Percentiles rank a stretch among this genome's conserved stretches.
phyloP scores from a whole-genome alignment of 495 filamentous ascomycete genomes.

The Penicillium odoratum region DNA sequence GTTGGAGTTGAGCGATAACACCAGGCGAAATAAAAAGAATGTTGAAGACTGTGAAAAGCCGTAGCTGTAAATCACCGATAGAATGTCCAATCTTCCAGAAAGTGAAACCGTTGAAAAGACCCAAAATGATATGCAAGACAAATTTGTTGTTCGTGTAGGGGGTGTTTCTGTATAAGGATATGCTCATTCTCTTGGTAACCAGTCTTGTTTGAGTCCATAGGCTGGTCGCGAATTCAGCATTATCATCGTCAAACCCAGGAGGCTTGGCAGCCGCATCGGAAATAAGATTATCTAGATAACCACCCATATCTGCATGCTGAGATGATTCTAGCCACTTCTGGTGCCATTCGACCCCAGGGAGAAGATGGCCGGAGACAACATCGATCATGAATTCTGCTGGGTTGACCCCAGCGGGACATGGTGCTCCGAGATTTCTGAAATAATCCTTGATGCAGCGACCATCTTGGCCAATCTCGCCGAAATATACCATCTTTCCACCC shows the following conservation, averaged over 20 bases:
- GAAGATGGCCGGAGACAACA: slow-evolving; percentile 53
- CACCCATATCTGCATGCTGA: slow-evolving; percentile 39
- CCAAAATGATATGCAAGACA: slow-evolving; percentile 33
- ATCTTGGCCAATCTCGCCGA: slow-evolving; percentile 61
- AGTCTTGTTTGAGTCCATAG: slow-evolving; percentile 55
- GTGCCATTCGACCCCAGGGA: slow-evolving; percentile 48
- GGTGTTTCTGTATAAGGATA: slow-evolving; percentile 59
- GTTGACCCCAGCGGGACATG: slow-evolving; percentile 71
- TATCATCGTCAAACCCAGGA: slow-evolving; percentile 35
- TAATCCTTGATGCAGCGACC: slow-evolving; percentile 60
- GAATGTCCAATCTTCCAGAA: slow-evolving; percentile 37
- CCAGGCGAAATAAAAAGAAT: slow-evolving; percentile 52
- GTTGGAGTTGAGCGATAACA: slow-evolving; percentile 52
- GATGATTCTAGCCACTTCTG: slow-evolving; percentile 63
- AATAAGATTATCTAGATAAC: slow-evolving; percentile 57
- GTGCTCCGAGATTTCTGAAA: slow-evolving; percentile 73
- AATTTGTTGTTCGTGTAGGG: slow-evolving; percentile 68
- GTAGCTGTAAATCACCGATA: slow-evolving; percentile 28
- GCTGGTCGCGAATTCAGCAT: slow-evolving; percentile 57
- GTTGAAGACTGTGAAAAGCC: slow-evolving; percentile 49
- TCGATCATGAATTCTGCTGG: slow-evolving; percentile 95
- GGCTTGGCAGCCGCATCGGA: slow-evolving; percentile 35
- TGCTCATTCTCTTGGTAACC: slow-evolving; percentile 58
- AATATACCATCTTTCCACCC: slow-evolving; percentile 72
- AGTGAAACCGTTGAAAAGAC: slow-evolving; percentile 42